phyloP scores from a whole-genome alignment of 1,284 basidiomycete genomes.

The Mycena citricolor region DNA sequence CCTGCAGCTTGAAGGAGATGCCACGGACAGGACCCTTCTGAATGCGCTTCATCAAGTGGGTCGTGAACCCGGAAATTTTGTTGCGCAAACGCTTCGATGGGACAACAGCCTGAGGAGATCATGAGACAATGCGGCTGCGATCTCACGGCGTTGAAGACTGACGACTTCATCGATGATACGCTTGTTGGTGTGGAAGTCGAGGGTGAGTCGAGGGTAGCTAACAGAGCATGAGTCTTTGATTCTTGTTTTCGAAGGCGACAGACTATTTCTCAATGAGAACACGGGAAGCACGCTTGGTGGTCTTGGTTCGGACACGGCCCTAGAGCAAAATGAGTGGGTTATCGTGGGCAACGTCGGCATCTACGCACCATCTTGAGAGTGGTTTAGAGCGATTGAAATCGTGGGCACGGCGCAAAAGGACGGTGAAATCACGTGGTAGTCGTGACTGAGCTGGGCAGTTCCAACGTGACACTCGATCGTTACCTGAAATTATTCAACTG shows the following conservation, averaged over 20 bases:
- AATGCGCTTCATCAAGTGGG: conserved; percentile 99
- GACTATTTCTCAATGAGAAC: conserved; percentile 99
- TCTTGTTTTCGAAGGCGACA: conserved; percentile 35
- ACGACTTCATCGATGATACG: conserved; percentile 99
- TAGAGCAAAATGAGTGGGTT: conserved; percentile 36
- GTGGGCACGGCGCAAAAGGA: too few relatives aligned
- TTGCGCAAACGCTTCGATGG: conserved; percentile 99
- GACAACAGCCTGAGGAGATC: conserved; percentile 74
- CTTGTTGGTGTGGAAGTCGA: conserved; percentile 99
- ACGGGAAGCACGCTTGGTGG: conserved; percentile 98
- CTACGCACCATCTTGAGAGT: conserved; percentile 19
- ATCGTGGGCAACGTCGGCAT: conserved; percentile 7
- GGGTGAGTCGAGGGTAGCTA: conserved; percentile 93
- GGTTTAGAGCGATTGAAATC: conserved; percentile 14
- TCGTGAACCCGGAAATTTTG: conserved; percentile 99
- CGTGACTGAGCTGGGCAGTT: too few relatives aligned
- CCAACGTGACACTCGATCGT: too few relatives aligned
- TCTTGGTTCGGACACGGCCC: conserved; percentile 99
- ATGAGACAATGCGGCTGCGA: conserved; percentile 3
- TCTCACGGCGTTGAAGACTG: conserved; percentile 36
- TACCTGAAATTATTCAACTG: too few relatives aligned
- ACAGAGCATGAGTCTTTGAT: conserved; percentile 11
- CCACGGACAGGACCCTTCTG: conserved; percentile 99
- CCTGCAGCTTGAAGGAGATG: conserved; percentile 99
- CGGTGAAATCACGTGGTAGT: too few relatives aligned